These are phyloP conservation scores for Mucor irregularis DNA, from an alignment of 371 early-diverging fungal genomes.

Conservation along the genomic window DNA sequence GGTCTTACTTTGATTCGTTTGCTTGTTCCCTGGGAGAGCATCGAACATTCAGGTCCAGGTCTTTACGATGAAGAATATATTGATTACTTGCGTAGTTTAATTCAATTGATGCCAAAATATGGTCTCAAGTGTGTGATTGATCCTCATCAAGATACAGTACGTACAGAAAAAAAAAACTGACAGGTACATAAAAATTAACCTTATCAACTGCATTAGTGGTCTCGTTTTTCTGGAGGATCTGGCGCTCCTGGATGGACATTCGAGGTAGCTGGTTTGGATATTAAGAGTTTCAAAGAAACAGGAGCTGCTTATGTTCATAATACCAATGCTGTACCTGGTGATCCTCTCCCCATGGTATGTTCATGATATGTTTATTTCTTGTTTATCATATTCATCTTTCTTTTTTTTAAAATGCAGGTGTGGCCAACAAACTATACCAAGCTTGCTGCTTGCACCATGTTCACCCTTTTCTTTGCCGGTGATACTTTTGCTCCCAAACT, in stretches of 20 bases:
- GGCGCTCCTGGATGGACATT: slow-evolving; percentile 78
- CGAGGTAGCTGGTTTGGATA: slow-evolving; percentile 68
- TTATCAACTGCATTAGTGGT: slow-evolving; percentile 51
- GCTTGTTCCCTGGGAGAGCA: slow-evolving; percentile 81
- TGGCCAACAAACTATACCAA: slow-evolving; percentile 88
- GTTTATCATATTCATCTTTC: neutral
- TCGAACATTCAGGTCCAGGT: slow-evolving; percentile 75
- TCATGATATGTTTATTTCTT: neutral
- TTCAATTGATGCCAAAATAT: slow-evolving; percentile 65
- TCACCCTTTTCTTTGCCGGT: slow-evolving; percentile 84
- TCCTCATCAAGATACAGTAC: slow-evolving; percentile 70
- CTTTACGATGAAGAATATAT: slow-evolving; percentile 82
- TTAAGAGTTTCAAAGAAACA: slow-evolving; percentile 67
- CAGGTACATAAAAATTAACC: neutral
- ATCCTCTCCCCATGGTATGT: slow-evolving; percentile 70
- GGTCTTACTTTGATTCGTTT: slow-evolving; percentile 78
- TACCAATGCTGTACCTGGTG: slow-evolving; percentile 62
- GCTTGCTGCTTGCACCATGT: slow-evolving; percentile 82
- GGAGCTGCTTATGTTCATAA: slow-evolving; percentile 81
- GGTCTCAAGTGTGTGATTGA: slow-evolving; percentile 83
- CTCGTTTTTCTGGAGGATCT: slow-evolving; percentile 67
- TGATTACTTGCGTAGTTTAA: slow-evolving; percentile 65
- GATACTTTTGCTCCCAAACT: slow-evolving; percentile 70
- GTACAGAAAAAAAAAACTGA: neutral
- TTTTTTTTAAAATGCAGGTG: slow-evolving; percentile 29